These are phyloP conservation scores for Moniliophthora roreri DNA, from an alignment of 1,284 basidiomycete species.

Conservation along the genomic window DNA sequence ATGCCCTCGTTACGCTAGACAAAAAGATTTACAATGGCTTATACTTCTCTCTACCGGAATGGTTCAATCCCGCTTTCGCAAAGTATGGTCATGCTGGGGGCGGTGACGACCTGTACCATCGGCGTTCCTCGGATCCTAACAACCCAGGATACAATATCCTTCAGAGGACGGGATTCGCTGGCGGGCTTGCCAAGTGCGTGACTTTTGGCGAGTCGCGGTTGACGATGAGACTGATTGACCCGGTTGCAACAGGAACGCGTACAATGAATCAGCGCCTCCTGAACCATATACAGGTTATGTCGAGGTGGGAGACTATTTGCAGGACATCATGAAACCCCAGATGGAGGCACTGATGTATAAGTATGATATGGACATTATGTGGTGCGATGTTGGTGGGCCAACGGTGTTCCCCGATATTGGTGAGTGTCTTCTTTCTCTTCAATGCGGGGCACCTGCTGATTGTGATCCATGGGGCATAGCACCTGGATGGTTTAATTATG, in stretches of 20 bases:
- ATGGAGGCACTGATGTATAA: constrained; percentile 35
- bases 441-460: background rate
- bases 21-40: background rate
- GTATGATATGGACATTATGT: constrained; percentile 35
- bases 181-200: constrained; percentile 28
- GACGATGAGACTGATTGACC: background rate
- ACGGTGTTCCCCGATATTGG: constrained; percentile 4
- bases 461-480: constrained; percentile 9
- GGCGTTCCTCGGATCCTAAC: constrained; percentile 4
- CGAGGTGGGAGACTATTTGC: constrained; percentile 33
- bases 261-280: constrained; percentile 26
- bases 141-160: constrained; percentile 30
- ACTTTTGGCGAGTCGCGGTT: background rate
- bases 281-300: constrained; percentile 40
- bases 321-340: constrained; percentile 39
- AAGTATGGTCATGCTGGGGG: constrained; percentile 15
- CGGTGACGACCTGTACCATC: constrained; percentile 13
- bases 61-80: constrained; percentile 21
- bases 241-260: constrained; percentile 25
- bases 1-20: too few species aligned
- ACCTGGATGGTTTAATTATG: constrained; percentile 34
- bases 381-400: constrained; percentile 23
- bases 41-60: constrained; percentile 30
- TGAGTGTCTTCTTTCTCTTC: background rate
- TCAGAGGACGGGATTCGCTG: constrained; percentile 30